These are phyloP conservation scores for Litsea cubeba DNA, from an alignment of 164 flowering plant genomes.

Conservation along the genomic window DNA sequence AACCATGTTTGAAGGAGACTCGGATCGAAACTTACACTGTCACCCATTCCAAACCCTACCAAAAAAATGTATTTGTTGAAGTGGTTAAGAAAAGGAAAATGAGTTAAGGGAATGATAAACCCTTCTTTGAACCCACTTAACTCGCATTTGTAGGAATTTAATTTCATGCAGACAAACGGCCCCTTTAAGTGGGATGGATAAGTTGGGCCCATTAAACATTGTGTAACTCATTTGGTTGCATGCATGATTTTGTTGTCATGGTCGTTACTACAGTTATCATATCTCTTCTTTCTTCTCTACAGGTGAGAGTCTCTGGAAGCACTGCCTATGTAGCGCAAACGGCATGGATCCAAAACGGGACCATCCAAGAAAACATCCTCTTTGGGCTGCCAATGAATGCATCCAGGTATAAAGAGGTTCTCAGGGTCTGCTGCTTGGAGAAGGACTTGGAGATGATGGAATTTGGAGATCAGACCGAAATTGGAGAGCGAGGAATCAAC, in stretches of 20 bases:
- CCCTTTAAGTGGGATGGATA: too few relatives aligned
- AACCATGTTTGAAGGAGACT: too few relatives aligned
- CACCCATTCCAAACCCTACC: too few relatives aligned
- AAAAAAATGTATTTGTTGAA: too few relatives aligned
- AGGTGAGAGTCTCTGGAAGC: slow-evolving; percentile 85
- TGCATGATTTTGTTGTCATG: neutral
- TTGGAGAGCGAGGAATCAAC: slow-evolving; percentile 98
- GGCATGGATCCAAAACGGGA: slow-evolving; percentile 95
- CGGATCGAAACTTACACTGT: too few relatives aligned
- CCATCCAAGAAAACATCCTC: slow-evolving; percentile 84
- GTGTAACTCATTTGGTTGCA: neutral
- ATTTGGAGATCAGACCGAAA: slow-evolving; percentile 92
- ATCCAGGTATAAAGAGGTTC: slow-evolving; percentile 57
- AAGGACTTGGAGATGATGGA: slow-evolving; percentile 98
- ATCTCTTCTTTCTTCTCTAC: slow-evolving; percentile 1
- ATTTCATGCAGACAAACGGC: too few relatives aligned
- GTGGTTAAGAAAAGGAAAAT: too few relatives aligned
- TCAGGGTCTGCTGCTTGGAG: slow-evolving; percentile 76
- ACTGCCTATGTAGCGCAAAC: slow-evolving; percentile 98
- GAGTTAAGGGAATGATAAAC: too few relatives aligned
- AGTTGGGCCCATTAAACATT: neutral
- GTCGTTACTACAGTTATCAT: neutral
- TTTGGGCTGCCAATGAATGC: slow-evolving; percentile 79
- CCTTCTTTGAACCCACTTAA: too few relatives aligned
- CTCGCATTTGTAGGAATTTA: too few relatives aligned